phyloP scores from a whole-genome alignment of 768 basidiomycete species.

The Clathrus columnatus region DNA sequence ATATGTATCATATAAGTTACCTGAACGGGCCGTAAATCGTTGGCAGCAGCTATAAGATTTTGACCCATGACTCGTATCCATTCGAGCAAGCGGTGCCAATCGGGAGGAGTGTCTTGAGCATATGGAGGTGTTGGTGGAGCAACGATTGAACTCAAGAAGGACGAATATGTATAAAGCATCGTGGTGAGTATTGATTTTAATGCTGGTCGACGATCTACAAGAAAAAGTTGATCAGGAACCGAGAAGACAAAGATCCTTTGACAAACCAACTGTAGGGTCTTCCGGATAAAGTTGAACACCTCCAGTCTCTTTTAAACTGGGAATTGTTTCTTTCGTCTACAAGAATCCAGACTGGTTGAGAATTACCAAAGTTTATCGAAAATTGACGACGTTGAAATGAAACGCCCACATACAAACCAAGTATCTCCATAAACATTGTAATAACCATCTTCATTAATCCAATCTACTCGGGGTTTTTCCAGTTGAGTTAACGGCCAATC shows the following conservation, averaged over 20 bases:
- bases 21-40: conserved; percentile 84
- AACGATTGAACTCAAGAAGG: conserved; percentile 60
- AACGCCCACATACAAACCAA: conserved; percentile 68
- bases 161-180: conserved; percentile 71
- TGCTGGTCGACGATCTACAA: conserved; percentile 67
- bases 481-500: conserved; percentile 69
- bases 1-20: conserved; percentile 26
- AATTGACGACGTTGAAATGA: background rate
- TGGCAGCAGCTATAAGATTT: conserved; percentile 85
- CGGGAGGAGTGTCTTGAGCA: conserved; percentile 37
- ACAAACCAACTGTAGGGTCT: conserved; percentile 59
- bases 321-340: conserved; percentile 76
- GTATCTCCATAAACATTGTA: conserved; percentile 82
- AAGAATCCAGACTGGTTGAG: conserved; percentile 9
- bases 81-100: conserved; percentile 69
- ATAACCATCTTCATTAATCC: conserved; percentile 79
- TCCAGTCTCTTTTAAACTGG: conserved; percentile 73
- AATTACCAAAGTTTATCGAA: background rate
- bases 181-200: conserved; percentile 65
- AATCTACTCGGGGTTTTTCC: conserved; percentile 82
- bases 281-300: conserved; percentile 73
- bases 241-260: background rate
- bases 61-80: conserved; percentile 77
- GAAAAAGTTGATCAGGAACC: background rate
- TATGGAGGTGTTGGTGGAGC: conserved; percentile 50